A percentile compares a stretch with the other conserved stretches of the same genome.
Evolutionary conservation across 2,329 filamentous ascomycete species (phyloP).

Genomic region (Bipolaris bicolor): DNA sequence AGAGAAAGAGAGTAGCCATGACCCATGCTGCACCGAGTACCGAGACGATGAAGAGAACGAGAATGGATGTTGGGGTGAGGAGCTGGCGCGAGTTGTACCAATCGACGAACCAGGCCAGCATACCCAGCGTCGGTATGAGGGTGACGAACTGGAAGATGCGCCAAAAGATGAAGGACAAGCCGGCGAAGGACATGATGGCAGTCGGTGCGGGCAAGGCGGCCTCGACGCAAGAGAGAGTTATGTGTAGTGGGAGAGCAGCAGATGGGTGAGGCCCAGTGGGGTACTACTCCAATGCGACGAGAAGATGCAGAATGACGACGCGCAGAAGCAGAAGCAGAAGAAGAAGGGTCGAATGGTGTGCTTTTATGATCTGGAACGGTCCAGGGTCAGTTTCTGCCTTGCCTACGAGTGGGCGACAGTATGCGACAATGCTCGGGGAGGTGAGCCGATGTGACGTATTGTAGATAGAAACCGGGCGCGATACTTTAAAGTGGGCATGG

Average conservation of each 20-base stretch:
- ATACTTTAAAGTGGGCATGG: constrained; percentile 12
- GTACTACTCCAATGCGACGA: constrained; percentile 16
- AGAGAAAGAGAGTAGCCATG: constrained; percentile 65
- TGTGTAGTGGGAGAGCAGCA: constrained; percentile 14
- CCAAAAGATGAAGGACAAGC: constrained; percentile 67
- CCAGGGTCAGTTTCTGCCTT: constrained; percentile 21
- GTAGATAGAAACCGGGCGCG: constrained; percentile 22
- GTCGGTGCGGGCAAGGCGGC: constrained; percentile 7
- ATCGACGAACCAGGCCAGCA: constrained; percentile 66
- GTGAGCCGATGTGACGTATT: constrained; percentile 31
- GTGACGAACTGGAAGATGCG: constrained; percentile 66
- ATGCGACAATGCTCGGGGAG: constrained; percentile 11
- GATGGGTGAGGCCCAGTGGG: constrained; percentile 15
- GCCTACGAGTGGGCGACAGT: constrained; percentile 17
- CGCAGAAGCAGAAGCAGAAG: constrained; percentile 16
- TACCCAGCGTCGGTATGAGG: constrained; percentile 67
- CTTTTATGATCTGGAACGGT: constrained; percentile 22
- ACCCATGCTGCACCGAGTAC: constrained; percentile 67
- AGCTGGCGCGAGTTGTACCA: constrained; percentile 62
- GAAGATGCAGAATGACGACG: constrained; percentile 18
- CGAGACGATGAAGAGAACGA: constrained; percentile 69
- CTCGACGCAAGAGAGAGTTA: constrained; percentile 8
- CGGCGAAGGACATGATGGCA: constrained; percentile 55
- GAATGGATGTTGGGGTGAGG: constrained; percentile 65
- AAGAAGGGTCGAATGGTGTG: constrained; percentile 17